These are phyloP conservation scores for Botryotinia calthae DNA, from an alignment of 2,329 filamentous ascomycete species.

Conservation along the genomic window DNA sequence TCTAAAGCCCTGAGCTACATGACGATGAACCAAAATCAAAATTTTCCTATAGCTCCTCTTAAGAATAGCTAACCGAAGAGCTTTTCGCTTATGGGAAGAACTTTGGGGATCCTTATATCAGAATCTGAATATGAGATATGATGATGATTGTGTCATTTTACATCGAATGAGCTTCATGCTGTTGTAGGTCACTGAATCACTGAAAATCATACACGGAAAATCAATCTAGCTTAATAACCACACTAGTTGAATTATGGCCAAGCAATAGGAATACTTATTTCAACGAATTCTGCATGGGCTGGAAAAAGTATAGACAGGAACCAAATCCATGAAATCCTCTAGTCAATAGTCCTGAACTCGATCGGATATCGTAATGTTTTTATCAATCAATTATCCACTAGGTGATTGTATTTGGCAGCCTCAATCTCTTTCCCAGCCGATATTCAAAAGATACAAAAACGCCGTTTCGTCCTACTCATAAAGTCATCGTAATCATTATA, in stretches of 20 bases:
- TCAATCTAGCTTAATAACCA: not conserved
- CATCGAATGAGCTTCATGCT: not conserved
- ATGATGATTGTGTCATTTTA: not conserved
- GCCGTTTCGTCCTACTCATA: not conserved
- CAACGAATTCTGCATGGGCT: not conserved
- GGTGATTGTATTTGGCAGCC: not conserved
- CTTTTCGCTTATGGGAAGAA: not conserved
- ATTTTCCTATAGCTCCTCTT: not conserved
- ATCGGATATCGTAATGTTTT: not conserved
- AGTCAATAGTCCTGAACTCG: not conserved
- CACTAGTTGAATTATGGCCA: not conserved
- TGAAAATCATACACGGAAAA: not conserved
- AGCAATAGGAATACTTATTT: not conserved
- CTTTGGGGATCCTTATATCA: not conserved
- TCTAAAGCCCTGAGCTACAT: not conserved
- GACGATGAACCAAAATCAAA: no score
- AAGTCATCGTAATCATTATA: not conserved
- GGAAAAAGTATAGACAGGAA: not conserved
- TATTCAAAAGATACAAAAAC: not conserved
- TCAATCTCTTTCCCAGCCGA: not conserved
- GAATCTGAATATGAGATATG: not conserved
- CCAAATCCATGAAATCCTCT: not conserved
- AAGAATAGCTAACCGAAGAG: not conserved
- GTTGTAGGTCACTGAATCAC: not conserved
- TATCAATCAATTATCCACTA: not conserved